Evolutionary conservation across 345 rosid species (phyloP).

Genomic region (Psidium friedrichsthalianum): DNA sequence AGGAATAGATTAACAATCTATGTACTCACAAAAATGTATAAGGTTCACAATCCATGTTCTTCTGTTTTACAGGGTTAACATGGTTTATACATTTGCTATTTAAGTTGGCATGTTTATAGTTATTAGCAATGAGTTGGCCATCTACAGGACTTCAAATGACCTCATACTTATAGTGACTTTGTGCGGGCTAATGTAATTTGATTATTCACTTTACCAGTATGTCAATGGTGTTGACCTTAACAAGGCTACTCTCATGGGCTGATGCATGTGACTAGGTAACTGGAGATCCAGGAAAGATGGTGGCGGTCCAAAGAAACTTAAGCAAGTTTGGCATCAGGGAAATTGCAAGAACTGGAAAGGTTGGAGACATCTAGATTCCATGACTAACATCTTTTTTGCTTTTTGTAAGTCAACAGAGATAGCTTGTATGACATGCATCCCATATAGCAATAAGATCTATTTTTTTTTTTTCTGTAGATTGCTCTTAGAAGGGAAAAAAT

Average conservation of each 20-base stretch:
- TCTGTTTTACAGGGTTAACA: not conserved
- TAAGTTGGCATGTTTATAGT: not conserved
- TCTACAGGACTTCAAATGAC: not conserved
- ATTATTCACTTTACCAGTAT: not conserved
- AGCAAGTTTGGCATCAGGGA: conserved; percentile 87
- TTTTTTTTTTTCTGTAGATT: conserved; percentile 33
- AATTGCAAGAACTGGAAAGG: conserved; percentile 84
- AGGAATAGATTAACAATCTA: not conserved
- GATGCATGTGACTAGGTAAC: conserved; percentile 45
- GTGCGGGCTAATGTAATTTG: not conserved
- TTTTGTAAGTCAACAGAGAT: not conserved
- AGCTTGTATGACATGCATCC: not conserved
- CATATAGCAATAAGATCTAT: not conserved
- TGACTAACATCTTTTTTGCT: not conserved
- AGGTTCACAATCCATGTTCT: not conserved
- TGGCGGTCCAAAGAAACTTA: conserved; percentile 75
- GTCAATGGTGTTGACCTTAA: not conserved
- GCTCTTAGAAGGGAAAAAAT: conserved; percentile 86
- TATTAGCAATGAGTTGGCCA: not conserved
- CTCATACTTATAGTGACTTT: not conserved
- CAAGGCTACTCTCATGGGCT: not conserved
- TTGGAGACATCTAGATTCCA: conserved; percentile 6
- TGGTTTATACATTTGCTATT: not conserved
- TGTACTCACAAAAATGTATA: not conserved
- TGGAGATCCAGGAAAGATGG: conserved; percentile 98